These are phyloP conservation scores for Flaveria linearis DNA, from an alignment of 129 eudicot species.

Conservation along the genomic window DNA sequence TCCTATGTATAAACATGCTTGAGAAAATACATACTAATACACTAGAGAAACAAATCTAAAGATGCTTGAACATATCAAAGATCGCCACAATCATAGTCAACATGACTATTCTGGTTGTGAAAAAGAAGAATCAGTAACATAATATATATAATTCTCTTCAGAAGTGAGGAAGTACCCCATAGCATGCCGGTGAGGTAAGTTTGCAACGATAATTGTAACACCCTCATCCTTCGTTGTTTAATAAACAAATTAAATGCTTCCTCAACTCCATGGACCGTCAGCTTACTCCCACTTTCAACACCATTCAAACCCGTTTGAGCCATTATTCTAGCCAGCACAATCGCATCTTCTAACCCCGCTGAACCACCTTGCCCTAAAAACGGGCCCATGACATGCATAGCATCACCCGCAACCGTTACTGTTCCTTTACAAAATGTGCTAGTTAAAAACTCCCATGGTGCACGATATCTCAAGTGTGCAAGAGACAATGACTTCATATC, in stretches of 20 bases:
- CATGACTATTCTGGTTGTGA: conserved; percentile 32
- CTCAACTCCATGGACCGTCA: neutral
- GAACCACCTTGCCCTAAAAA: conserved; percentile 76
- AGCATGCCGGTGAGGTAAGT: conserved; percentile 49
- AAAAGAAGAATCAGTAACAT: conserved; percentile 41
- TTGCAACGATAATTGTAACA: conserved; percentile 46
- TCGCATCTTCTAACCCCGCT: conserved; percentile 61
- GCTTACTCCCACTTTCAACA: neutral
- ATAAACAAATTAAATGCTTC: conserved; percentile 44
- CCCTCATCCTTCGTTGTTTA: conserved; percentile 45
- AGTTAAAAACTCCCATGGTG: conserved; percentile 62
- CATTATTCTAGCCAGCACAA: conserved; percentile 55
- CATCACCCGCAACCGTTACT: conserved; percentile 65
- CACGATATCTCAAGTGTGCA: conserved; percentile 47
- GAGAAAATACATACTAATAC: no score
- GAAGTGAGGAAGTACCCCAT: conserved; percentile 31
- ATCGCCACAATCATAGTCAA: conserved; percentile 57
- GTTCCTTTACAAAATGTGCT: conserved; percentile 46
- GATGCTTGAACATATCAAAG: conserved; percentile 39
- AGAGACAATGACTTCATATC: conserved; percentile 37
- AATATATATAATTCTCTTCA: conserved; percentile 31
- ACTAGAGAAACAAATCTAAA: neutral
- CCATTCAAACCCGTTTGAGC: conserved; percentile 21
- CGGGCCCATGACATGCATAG: conserved; percentile 71
- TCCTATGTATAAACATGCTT: no score